Percentiles rank a stretch among this genome's conserved stretches.
Conservation (phyloP, 306 rosid genomes). For the Ormosia emarginata region DNA sequence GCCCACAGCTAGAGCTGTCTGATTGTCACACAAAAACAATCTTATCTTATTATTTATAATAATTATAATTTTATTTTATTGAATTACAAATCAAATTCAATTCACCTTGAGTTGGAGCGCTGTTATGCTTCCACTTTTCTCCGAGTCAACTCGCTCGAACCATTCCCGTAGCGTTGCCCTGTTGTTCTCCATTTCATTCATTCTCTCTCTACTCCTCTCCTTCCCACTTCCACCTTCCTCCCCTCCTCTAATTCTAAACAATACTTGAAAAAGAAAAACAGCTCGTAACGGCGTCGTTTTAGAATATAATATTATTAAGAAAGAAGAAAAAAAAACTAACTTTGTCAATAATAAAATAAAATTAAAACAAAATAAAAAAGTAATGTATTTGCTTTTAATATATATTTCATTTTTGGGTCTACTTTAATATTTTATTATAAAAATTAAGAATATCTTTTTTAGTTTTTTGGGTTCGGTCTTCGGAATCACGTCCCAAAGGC, state of each 20-base stretch:
- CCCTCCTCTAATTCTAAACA: neutral
- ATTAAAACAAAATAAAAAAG: no score
- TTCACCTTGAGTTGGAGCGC: slow-evolving; percentile 71
- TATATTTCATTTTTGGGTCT: no score
- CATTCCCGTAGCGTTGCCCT: slow-evolving; percentile 56
- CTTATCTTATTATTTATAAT: neutral
- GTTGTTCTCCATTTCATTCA: slow-evolving; percentile 49
- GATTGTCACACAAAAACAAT: slow-evolving; percentile 1
- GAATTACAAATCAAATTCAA: neutral
- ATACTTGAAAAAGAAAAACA: no score
- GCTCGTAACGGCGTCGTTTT: neutral
- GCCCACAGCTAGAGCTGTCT: slow-evolving; percentile 76
- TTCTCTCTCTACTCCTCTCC: neutral
- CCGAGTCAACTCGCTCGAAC: slow-evolving; percentile 83
- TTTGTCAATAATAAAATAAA: no score
- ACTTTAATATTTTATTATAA: no score
- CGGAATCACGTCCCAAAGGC: no score
- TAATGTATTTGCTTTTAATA: no score
- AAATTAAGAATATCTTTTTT: no score
- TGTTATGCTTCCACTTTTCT: slow-evolving; percentile 58
- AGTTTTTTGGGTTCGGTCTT: no score
- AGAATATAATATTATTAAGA: neutral
- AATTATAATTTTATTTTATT: neutral
- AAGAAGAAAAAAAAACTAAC: no score
- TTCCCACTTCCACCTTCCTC: neutral